Base-by-base conservation (phyloP, 768 basidiomycete genomes). In the Lentinula sp. region DNA sequence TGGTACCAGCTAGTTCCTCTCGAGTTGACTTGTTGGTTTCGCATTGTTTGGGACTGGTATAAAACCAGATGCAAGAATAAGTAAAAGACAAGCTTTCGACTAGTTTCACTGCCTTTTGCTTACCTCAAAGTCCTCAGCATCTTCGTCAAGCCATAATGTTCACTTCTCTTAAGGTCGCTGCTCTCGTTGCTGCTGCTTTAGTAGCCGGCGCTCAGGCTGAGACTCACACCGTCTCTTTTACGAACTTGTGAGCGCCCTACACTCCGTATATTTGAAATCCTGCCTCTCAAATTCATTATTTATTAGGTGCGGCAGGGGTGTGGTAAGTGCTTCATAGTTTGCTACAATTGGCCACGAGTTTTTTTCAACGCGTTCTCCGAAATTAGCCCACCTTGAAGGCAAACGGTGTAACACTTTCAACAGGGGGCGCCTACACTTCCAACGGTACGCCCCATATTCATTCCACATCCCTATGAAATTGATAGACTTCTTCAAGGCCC, bases 391-490 rank as follows among this genome's bases (percentile, higher is more conserved):
- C 23, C 15, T 35, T 61, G 42, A 69, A 69, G 18, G 67, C 67
- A 53, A 64, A 62, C 16, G 64, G 62, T 23, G 62, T 62, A 18
- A 64, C 68, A 8, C 66, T 74, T 10, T 73, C 72, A 51, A 72
- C 67, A 42, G 73, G 73, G 2, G 66, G 65, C 6, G 67, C 64
- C 32, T 71, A 64, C 54, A 72, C 69, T 20, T 57, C 20, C 39
- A 67, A 71, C 51, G 72, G 53, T 54, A 39, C 8, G 37, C 6
- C 9, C 20, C 20, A n/a, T 20, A 35, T 39, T n/a, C 35, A 13
- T 20, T 39, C 18, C 13, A 10, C 13, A 7, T 54, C 18, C 16
- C 10, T 16, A 9, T 4, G 12, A 12, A 3, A 8, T 20, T 35
- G 36, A 33, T 18, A 15, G 16, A 15, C n/a, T 23, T 28, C 28